A percentile compares a stretch with the other conserved stretches of the same genome.
Evolutionary conservation across 2,329 filamentous ascomycete species (phyloP).

Genomic region (Arachnopeziza araneosa): DNA sequence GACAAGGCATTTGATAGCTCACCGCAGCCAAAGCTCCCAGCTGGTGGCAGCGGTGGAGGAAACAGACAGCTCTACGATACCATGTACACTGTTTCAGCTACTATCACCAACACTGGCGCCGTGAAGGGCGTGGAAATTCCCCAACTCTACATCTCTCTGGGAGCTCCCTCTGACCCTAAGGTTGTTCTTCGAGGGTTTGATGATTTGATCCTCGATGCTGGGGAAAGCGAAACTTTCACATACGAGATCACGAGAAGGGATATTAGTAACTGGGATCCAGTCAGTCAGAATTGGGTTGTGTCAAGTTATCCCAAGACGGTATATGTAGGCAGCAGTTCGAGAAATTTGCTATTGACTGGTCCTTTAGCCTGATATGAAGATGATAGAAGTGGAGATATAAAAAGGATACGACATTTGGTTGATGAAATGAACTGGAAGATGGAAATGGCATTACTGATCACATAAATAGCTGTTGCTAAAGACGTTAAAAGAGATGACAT

Average conservation of each 20-base stretch:
- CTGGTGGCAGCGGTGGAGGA: slow-evolving; percentile 47
- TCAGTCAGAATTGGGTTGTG: slow-evolving; percentile 73
- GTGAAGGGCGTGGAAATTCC: slow-evolving; percentile 50
- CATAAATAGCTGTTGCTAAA: background rate
- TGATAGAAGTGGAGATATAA: background rate
- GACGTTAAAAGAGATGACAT: background rate
- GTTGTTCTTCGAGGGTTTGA: slow-evolving; percentile 75
- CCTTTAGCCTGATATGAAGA: background rate
- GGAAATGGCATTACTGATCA: background rate
- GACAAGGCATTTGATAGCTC: slow-evolving; percentile 37
- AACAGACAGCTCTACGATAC: slow-evolving; percentile 49
- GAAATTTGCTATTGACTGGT: slow-evolving; percentile 20
- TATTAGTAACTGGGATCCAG: slow-evolving; percentile 79
- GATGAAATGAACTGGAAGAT: background rate
- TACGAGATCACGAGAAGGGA: slow-evolving; percentile 73
- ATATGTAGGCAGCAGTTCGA: slow-evolving; percentile 25
- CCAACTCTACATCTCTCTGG: slow-evolving; percentile 71
- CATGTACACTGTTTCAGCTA: slow-evolving; percentile 46
- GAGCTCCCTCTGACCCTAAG: slow-evolving; percentile 65
- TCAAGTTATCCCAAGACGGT: slow-evolving; percentile 27
- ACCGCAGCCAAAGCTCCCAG: slow-evolving; percentile 40
- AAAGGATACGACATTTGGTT: background rate
- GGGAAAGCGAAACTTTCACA: slow-evolving; percentile 59
- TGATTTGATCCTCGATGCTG: slow-evolving; percentile 63
- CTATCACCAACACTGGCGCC: slow-evolving; percentile 50